Evolutionary conservation across 768 basidiomycete species (phyloP).

Genomic region (Phylloporus rhodoxanthus): DNA sequence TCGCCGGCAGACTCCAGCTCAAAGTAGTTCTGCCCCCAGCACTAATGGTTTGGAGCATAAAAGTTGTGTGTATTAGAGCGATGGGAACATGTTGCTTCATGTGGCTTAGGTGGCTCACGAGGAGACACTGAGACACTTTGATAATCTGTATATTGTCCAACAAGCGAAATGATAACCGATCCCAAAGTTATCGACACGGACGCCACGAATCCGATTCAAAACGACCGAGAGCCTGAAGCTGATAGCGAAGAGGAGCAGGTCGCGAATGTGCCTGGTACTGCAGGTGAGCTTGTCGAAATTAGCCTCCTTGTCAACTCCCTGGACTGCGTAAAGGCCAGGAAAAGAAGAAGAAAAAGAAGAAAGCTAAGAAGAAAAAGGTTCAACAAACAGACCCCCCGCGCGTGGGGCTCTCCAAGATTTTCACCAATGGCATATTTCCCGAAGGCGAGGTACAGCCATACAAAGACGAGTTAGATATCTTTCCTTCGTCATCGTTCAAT

Average conservation of each 20-base stretch:
- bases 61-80: background rate
- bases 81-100: background rate
- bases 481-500: background rate
- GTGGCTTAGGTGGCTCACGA: background rate
- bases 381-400: conserved; percentile 91
- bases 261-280: conserved; percentile 18
- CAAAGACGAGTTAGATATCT: conserved; percentile 72
- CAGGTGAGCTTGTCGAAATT: conserved; percentile 22
- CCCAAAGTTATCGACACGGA: conserved; percentile 10
- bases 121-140: background rate
- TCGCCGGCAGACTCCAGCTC: background rate
- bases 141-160: background rate
- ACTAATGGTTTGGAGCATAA: conserved; percentile 20
- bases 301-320: background rate
- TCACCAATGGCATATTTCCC: conserved; percentile 79
- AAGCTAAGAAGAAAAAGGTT: conserved; percentile 76
- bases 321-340: conserved; percentile 44
- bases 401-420: conserved; percentile 83
- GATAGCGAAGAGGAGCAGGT: conserved; percentile 33
- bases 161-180: conserved; percentile 17
- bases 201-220: conserved; percentile 10
- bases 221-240: conserved; percentile 22
- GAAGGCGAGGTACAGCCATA: conserved; percentile 91
- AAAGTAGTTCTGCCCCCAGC: conserved; percentile 9
- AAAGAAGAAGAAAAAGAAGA: conserved; percentile 94